Conservation (phyloP, 306 rosid species). For the Inga oerstediana region DNA sequence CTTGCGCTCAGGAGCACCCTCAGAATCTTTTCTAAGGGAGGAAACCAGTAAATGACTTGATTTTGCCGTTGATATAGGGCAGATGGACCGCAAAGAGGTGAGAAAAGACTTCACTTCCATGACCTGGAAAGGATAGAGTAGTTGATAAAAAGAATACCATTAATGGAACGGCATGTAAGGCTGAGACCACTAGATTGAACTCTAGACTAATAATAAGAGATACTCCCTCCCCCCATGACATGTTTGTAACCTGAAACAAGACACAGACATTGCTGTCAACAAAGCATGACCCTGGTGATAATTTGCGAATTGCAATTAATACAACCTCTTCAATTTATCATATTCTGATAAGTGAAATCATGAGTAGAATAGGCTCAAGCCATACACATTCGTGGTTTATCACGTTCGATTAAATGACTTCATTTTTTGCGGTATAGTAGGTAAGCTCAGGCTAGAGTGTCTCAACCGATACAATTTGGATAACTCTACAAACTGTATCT, state of each 20-base stretch:
- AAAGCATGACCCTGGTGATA: neutral
- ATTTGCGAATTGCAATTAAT: too few species aligned
- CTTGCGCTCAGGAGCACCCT: constrained; percentile 38
- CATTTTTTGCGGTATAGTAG: too few species aligned
- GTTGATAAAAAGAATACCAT: constrained; percentile 61
- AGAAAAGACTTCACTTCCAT: constrained; percentile 38
- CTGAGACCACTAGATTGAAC: constrained; percentile 77
- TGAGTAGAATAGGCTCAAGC: too few species aligned
- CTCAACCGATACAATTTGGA: too few species aligned
- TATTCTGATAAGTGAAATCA: too few species aligned
- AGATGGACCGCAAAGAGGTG: neutral
- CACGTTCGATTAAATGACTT: too few species aligned
- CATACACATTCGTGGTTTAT: too few species aligned
- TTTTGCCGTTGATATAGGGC: neutral
- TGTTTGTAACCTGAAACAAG: constrained; percentile 76
- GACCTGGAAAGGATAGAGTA: neutral
- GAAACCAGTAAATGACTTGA: neutral
- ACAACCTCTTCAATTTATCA: too few species aligned
- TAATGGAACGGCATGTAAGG: constrained; percentile 87
- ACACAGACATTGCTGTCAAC: constrained; percentile 13
- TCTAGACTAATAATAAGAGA: constrained; percentile 64
- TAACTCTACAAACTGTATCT: too few species aligned
- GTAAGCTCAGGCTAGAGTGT: too few species aligned
- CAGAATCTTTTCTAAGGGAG: constrained; percentile 18
- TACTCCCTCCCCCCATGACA: constrained; percentile 94